phyloP scores from a whole-genome alignment of 768 basidiomycete genomes.

The Pholiota conissans region DNA sequence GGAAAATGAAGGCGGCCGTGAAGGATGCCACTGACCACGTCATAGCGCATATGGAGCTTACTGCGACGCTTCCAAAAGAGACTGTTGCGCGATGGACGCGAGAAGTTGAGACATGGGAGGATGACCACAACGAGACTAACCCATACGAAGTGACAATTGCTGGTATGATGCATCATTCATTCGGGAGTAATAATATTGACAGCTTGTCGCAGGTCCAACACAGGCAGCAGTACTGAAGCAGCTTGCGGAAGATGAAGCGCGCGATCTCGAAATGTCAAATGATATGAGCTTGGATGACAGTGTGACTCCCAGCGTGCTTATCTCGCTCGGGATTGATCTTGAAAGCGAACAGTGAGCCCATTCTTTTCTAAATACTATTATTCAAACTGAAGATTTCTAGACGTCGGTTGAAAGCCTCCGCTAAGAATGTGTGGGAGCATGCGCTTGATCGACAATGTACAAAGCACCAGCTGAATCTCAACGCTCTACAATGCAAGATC shows the following conservation, averaged over 20 bases:
- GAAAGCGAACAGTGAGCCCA: slow-evolving; percentile 20
- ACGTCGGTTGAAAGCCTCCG: not conserved
- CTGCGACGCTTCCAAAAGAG: not conserved
- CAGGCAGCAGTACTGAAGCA: slow-evolving; percentile 8
- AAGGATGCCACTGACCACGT: not conserved
- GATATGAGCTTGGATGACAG: slow-evolving; percentile 11
- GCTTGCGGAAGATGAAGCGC: slow-evolving; percentile 12
- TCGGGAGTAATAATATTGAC: not conserved
- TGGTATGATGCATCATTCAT: slow-evolving; percentile 1
- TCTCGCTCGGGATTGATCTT: slow-evolving; percentile 17
- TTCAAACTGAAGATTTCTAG: too few species aligned
- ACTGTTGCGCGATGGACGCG: not conserved
- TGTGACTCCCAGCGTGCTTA: slow-evolving; percentile 14
- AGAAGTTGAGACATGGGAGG: not conserved
- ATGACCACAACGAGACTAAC: not conserved
- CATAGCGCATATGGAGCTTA: not conserved
- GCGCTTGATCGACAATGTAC: slow-evolving; percentile 14
- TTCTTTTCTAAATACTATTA: too few species aligned
- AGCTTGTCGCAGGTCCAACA: slow-evolving; percentile 11
- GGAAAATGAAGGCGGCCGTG: not conserved
- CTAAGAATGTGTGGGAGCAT: slow-evolving; percentile 12
- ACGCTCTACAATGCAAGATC: slow-evolving; percentile 19
- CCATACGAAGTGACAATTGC: not conserved
- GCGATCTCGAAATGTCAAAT: not conserved
- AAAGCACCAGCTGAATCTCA: slow-evolving; percentile 7